Evolutionary conservation across 495 filamentous ascomycete species (phyloP), one percentile per base, ranked within the genome.

Genomic region (Rhypophila decipiens): DNA sequence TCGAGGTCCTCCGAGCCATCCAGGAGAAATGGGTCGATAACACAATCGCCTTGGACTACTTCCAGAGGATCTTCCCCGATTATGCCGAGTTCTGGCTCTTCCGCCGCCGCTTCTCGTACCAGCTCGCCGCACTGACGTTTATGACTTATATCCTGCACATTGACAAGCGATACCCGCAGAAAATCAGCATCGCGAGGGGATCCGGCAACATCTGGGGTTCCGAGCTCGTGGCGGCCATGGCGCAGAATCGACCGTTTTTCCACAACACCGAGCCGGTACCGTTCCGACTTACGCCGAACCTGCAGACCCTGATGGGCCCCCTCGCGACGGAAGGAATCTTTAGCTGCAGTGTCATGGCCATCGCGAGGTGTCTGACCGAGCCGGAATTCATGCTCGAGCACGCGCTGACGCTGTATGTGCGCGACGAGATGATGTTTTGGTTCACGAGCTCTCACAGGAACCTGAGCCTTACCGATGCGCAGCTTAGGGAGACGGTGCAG

Each of bases 141-240:
- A 95, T 99, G 86, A 99, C 94, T 29, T 97, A 96, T 61, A 84
- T 94, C 50, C 86, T 99, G 71, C 88, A 88, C 72, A 96, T 97
- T 77, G 85, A 86, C 64, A 85, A 85, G 57, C 87, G 94, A 46
- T 96, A 88, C 57, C 94, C 94, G 4, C 87, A 90, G 67, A 97
- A 97, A 72, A 82, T 97, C 59, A 82, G 84, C 63, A 90, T 99
- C 53, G 86, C 91, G 31, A 83, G 94, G 24, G 82, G 78, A 20
- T 88, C 86, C 0, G 94, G 94, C 45, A 91, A 94, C 58, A 83
- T 99, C 55, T 97, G 94, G 94, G 91, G 89, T 35, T 88, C 90
- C 5, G 94, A 99, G 59, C 76, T 97, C 35, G 84, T 96, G 57
- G 83, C 90, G 0, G 79, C 77, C 56, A 86, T 97, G 81, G 83